phyloP scores from a whole-genome alignment of 2,329 filamentous ascomycete species.

The Apiospora phragmitis region DNA sequence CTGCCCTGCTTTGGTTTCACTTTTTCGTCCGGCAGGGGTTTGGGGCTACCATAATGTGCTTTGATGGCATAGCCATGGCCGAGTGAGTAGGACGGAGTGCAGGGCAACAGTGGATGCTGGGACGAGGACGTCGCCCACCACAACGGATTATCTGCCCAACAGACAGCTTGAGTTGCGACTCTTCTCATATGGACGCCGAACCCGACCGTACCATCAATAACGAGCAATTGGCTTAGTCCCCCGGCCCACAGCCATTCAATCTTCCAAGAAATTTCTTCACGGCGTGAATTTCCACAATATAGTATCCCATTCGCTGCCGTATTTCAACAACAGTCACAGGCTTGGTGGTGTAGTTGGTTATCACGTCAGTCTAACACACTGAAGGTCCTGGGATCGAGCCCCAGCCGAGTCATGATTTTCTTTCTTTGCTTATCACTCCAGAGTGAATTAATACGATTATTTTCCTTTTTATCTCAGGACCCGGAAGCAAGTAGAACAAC shows the following conservation, averaged over 20 bases:
- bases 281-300: background rate
- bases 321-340: background rate
- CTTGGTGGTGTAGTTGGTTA: slow-evolving; percentile 43
- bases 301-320: background rate
- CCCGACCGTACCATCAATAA: background rate
- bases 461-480: background rate
- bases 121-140: background rate
- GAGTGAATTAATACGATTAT: background rate
- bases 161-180: background rate
- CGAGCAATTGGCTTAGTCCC: background rate
- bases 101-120: background rate
- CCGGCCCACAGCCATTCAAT: background rate
- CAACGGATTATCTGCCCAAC: background rate
- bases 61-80: background rate
- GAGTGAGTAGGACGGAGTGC: background rate
- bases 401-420: slow-evolving; percentile 6
- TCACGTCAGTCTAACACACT: slow-evolving; percentile 50
- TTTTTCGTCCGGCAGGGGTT: background rate
- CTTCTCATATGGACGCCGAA: background rate
- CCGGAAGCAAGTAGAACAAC: background rate
- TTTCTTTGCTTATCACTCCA: background rate
- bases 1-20: background rate
- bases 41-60: background rate
- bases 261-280: background rate
- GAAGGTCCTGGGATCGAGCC: slow-evolving; percentile 38